phyloP scores from a whole-genome alignment of 441 rosid genomes.

The Dalechampia spathulata region DNA sequence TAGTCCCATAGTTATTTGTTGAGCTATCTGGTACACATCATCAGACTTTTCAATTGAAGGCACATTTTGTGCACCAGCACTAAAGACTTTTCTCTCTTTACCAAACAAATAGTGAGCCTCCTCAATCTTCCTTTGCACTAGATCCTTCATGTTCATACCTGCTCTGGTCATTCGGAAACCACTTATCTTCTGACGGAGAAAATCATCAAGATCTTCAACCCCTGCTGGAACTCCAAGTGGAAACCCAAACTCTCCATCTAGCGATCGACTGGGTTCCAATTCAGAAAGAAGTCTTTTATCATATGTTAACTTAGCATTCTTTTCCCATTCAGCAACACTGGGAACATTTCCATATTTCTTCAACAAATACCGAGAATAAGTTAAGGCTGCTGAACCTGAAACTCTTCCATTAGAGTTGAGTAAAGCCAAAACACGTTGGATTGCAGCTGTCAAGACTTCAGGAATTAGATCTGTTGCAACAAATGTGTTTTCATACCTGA shows the following conservation, averaged over 20 bases:
- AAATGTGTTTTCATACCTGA: conserved; percentile 89
- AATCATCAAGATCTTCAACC: conserved; percentile 86
- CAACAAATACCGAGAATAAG: conserved; percentile 72
- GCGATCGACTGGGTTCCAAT: conserved; percentile 74
- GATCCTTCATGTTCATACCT: conserved; percentile 78
- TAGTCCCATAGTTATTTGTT: conserved; percentile 66
- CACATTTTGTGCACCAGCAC: conserved; percentile 46
- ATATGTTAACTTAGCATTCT: conserved; percentile 52
- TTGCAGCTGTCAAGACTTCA: conserved; percentile 65
- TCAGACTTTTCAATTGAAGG: conserved; percentile 55
- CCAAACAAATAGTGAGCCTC: conserved; percentile 50
- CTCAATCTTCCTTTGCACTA: conserved; percentile 67
- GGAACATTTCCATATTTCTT: conserved; percentile 68
- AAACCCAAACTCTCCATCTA: conserved; percentile 72
- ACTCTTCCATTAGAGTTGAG: conserved; percentile 65
- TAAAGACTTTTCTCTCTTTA: conserved; percentile 59
- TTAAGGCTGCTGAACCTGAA: conserved; percentile 61
- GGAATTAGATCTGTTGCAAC: conserved; percentile 86
- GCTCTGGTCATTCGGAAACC: conserved; percentile 67
- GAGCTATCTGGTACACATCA: conserved; percentile 76
- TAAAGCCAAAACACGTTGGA: conserved; percentile 56
- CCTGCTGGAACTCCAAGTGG: conserved; percentile 86
- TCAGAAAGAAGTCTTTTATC: conserved; percentile 91
- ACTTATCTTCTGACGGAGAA: conserved; percentile 76
- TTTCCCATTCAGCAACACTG: conserved; percentile 92